Conservation (phyloP, 2,329 filamentous ascomycete species). For the Aspergillus awamori region DNA sequence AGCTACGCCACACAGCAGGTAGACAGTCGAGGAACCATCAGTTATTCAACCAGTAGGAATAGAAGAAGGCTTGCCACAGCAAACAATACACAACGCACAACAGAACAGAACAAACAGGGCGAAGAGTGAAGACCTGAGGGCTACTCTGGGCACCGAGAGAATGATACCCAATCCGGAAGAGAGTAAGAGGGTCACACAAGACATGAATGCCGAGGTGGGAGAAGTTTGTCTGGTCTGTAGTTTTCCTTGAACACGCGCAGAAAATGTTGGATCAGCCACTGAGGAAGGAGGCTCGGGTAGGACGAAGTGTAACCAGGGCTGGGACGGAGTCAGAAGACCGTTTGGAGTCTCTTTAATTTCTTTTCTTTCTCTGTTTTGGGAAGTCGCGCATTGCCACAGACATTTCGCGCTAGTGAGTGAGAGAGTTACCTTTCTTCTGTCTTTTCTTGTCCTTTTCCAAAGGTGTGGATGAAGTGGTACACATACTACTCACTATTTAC, state of each 20-base stretch:
- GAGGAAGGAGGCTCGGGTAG: neutral
- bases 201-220: neutral
- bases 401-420: neutral
- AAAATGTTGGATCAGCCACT: neutral
- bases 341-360: neutral
- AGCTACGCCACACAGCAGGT: neutral
- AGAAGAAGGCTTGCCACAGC: too few species aligned
- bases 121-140: too few species aligned
- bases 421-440: too few species aligned
- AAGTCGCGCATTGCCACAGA: neutral
- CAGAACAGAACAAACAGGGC: too few species aligned
- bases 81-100: too few species aligned
- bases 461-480: neutral
- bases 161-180: neutral
- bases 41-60: too few species aligned
- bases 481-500: neutral
- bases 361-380: neutral
- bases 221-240: neutral
- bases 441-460: neutral
- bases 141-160: too few species aligned
- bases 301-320: conserved; percentile 4
- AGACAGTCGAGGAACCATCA: too few species aligned
- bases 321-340: conserved; percentile 10
- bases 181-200: neutral
- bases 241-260: conserved; percentile 6